Percentiles rank a stretch among this genome's conserved stretches.
Conservation (phyloP, 139 green algal species). For the Picochlorum sp. region DNA sequence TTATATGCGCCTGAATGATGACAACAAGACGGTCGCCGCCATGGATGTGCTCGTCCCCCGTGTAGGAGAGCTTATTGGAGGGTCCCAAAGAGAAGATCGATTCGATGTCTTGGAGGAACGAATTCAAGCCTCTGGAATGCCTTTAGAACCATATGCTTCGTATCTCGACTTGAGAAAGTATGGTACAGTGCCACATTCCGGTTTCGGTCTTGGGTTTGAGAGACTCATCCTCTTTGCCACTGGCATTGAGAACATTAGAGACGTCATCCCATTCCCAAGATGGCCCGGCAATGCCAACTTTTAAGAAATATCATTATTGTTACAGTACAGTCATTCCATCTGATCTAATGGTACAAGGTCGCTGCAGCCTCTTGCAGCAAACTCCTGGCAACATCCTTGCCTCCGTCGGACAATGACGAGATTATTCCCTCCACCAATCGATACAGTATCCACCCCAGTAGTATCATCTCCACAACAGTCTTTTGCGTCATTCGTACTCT, state of each 20-base stretch:
- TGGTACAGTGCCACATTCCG: conserved; percentile 84
- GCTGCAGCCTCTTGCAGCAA: too few relatives aligned
- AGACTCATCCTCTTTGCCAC: conserved; percentile 94
- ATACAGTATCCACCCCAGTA: too few relatives aligned
- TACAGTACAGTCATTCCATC: neutral
- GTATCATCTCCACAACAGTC: too few relatives aligned
- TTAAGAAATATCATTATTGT: conserved; percentile 9
- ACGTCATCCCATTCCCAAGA: conserved; percentile 96
- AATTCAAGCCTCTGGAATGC: conserved; percentile 63
- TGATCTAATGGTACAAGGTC: conserved; percentile 5
- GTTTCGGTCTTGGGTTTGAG: conserved; percentile 98
- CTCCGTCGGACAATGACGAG: too few relatives aligned
- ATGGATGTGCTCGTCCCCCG: conserved; percentile 98
- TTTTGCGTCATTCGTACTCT: too few relatives aligned
- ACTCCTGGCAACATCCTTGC: too few relatives aligned
- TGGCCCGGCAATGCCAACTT: conserved; percentile 84
- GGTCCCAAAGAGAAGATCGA: conserved; percentile 82
- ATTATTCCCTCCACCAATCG: too few relatives aligned
- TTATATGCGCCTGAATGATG: conserved; percentile 97
- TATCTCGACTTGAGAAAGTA: conserved; percentile 95
- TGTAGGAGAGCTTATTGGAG: conserved; percentile 89
- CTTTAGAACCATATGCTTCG: conserved; percentile 68
- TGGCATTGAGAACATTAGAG: conserved; percentile 98
- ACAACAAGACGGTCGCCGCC: conserved; percentile 93
- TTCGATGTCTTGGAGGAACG: conserved; percentile 59